These are phyloP conservation scores for Solanum boliviense DNA, from an alignment of 257 asterid genomes.

Conservation along the genomic window DNA sequence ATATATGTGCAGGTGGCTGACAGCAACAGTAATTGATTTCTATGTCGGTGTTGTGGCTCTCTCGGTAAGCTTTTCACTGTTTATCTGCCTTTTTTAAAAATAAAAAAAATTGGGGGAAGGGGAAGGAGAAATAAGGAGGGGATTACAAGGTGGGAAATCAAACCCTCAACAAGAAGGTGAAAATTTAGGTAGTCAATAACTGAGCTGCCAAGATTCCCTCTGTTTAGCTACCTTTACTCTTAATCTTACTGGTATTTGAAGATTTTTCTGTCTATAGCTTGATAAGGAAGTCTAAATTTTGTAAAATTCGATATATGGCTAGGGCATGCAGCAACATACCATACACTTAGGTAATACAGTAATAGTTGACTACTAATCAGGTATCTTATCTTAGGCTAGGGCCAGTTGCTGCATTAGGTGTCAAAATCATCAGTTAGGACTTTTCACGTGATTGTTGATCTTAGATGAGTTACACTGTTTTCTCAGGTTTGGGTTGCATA, in stretches of 20 bases:
- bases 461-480: neutral
- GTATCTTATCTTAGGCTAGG: neutral
- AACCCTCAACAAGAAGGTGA: neutral
- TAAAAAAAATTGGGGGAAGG: neutral
- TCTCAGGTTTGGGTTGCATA: conserved; percentile 82
- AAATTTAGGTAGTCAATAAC: neutral
- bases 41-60: conserved; percentile 43
- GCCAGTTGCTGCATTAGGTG: neutral
- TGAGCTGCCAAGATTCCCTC: neutral
- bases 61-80: conserved; percentile 33
- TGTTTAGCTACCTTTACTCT: neutral
- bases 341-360: neutral
- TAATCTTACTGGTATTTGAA: neutral
- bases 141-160: neutral
- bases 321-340: neutral
- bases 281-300: neutral
- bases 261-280: neutral
- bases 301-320: neutral
- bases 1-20: conserved; percentile 57
- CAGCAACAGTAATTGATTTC: conserved; percentile 66
- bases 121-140: neutral
- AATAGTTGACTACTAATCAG: neutral
- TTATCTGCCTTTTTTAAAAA: neutral
- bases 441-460: neutral
- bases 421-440: neutral